A percentile compares a stretch with the other conserved stretches of the same genome.
These are phyloP conservation scores for Aspergillus biplanus DNA, from an alignment of 495 filamentous ascomycete species.

Conservation along the genomic window DNA sequence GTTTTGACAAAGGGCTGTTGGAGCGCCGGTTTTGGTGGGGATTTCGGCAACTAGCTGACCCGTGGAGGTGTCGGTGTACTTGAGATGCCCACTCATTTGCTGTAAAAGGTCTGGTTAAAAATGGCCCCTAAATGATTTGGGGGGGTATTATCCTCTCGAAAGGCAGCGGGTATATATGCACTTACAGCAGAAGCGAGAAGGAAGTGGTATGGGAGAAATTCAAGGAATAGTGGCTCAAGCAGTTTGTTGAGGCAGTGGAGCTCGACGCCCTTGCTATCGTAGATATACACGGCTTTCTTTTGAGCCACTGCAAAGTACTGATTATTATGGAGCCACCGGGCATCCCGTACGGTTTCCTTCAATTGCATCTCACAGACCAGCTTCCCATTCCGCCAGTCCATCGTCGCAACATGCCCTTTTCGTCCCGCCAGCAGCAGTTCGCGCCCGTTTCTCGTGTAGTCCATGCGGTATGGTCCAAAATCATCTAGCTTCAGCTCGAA, in stretches of 20 bases:
- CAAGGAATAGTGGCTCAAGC: conserved; percentile 90
- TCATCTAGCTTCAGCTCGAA: conserved; percentile 85
- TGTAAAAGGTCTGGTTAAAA: conserved; percentile 31
- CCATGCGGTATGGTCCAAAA: conserved; percentile 82
- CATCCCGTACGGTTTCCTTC: conserved; percentile 85
- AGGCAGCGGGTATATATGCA: conserved; percentile 9
- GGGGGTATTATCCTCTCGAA: not conserved
- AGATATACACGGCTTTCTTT: conserved; percentile 96
- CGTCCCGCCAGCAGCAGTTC: conserved; percentile 82
- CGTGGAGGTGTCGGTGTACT: conserved; percentile 94
- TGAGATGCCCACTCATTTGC: conserved; percentile 82
- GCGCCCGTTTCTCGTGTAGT: conserved; percentile 88
- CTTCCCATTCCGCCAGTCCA: conserved; percentile 95
- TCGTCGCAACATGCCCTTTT: conserved; percentile 93
- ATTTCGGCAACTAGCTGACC: conserved; percentile 83
- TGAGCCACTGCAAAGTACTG: conserved; percentile 97
- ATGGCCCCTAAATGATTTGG: not conserved
- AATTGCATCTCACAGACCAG: conserved; percentile 89
- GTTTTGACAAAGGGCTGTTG: conserved; percentile 85
- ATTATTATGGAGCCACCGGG: conserved; percentile 92
- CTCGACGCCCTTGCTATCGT: conserved; percentile 86
- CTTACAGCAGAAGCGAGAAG: conserved; percentile 82
- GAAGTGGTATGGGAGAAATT: conserved; percentile 96
- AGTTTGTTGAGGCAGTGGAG: conserved; percentile 88
- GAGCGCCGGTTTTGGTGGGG: conserved; percentile 79